A percentile compares a stretch with the other conserved stretches of the same genome.
phyloP scores from a whole-genome alignment of 2,329 filamentous ascomycete species.

The Rhynchosporium agropyri region DNA sequence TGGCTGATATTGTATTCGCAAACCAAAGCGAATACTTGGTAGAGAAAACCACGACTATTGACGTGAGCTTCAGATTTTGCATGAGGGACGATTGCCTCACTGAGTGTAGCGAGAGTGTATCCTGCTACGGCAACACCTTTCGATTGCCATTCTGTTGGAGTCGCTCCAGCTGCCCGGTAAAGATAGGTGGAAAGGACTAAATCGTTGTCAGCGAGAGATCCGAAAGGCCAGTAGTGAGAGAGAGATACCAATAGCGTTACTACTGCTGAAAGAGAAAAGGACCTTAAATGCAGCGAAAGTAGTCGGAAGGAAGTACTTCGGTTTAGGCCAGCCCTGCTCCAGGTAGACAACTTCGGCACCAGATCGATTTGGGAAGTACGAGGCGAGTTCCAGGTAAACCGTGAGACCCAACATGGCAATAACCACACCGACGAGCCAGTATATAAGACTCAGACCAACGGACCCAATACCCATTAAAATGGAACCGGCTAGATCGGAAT shows the following conservation, averaged over 20 bases:
- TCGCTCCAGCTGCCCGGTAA: slow-evolving; percentile 56
- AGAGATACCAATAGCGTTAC: slow-evolving; percentile 57
- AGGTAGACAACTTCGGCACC: slow-evolving; percentile 69
- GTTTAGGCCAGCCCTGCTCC: slow-evolving; percentile 67
- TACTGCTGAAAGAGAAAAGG: slow-evolving; percentile 65
- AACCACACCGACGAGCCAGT: slow-evolving; percentile 65
- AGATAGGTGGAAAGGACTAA: slow-evolving; percentile 63
- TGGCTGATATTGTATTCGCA: slow-evolving; percentile 57
- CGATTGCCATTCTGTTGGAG: slow-evolving; percentile 61
- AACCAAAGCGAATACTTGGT: slow-evolving; percentile 60
- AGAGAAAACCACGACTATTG: slow-evolving; percentile 50
- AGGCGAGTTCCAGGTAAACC: slow-evolving; percentile 65
- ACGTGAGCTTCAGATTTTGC: background rate
- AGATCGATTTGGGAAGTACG: slow-evolving; percentile 68
- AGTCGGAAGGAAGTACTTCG: slow-evolving; percentile 64
- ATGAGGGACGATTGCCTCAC: slow-evolving; percentile 44
- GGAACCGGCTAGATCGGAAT: slow-evolving; percentile 50
- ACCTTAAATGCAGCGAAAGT: slow-evolving; percentile 67
- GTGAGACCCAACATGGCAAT: slow-evolving; percentile 58
- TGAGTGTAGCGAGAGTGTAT: slow-evolving; percentile 46
- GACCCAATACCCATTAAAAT: slow-evolving; percentile 64
- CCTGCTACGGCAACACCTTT: slow-evolving; percentile 66
- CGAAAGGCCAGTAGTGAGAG: background rate
- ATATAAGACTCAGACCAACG: slow-evolving; percentile 63
- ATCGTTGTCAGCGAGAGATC: background rate